These are phyloP conservation scores for Debaryomyces tyrocola DNA, from an alignment of 805 yeast species.

Conservation along the genomic window DNA sequence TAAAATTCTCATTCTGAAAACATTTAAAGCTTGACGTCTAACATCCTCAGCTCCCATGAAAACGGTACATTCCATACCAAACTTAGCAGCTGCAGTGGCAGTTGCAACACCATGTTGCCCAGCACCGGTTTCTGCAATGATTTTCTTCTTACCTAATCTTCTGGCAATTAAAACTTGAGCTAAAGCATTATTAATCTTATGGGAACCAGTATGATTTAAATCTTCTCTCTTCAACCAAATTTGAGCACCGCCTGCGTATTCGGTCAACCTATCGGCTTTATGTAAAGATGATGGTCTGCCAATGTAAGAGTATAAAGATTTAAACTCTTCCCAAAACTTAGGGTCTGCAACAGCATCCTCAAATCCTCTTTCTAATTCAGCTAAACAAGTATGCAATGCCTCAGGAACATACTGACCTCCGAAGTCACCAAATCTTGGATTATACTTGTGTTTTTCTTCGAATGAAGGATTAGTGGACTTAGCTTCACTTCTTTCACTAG, in stretches of 20 bases:
- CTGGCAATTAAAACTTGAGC: constrained; percentile 80
- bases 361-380: constrained; percentile 85
- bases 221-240: constrained; percentile 99
- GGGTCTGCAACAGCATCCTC: constrained; percentile 88
- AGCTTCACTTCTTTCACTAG: constrained; percentile 17
- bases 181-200: constrained; percentile 80
- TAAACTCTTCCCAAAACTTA: constrained; percentile 89
- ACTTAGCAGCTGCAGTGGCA: constrained; percentile 89
- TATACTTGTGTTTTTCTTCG: constrained; percentile 63
- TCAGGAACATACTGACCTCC: constrained; percentile 99
- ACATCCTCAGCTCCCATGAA: constrained; percentile 99
- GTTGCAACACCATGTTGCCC: constrained; percentile 95
- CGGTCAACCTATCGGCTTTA: constrained; percentile 85
- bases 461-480: constrained; percentile 39
- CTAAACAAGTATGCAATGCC: constrained; percentile 85
- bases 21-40: constrained; percentile 96
- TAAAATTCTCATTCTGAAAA: constrained; percentile 92
- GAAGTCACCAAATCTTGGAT: constrained; percentile 86
- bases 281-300: constrained; percentile 96
- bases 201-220: constrained; percentile 85
- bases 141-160: constrained; percentile 71
- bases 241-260: constrained; percentile 84
- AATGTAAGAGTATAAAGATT: constrained; percentile 80
- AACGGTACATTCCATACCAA: constrained; percentile 90
- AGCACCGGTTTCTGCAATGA: constrained; percentile 91